Base-by-base conservation (phyloP, 768 basidiomycete species). In the Nidularia pulvinata region DNA sequence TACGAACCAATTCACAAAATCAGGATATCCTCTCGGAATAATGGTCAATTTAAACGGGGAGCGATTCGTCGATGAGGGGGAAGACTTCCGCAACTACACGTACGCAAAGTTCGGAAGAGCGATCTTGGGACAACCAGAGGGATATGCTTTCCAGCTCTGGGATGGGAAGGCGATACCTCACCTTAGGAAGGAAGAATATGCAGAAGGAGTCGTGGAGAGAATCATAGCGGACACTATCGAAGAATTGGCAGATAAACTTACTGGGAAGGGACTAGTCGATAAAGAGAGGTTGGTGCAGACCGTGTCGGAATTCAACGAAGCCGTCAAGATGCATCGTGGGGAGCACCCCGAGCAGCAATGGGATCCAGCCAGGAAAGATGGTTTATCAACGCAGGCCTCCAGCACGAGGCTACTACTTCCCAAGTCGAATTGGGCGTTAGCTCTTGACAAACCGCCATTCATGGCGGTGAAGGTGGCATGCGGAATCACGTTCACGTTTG, bases 401-500 rank as follows among this genome's bases (percentile, higher is more conserved):
- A 46, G 44, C 0, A 55, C 55, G 13, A 65, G 64, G 22, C 63
- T 87, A 34, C 46, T 60, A 10, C 57, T 80, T 10, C 74, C 84
- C 9, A 89, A 89, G 64, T 82, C 84, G 0, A 88, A 89, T 59
- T 89, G 87, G 87, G 88, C 86, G 0, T 66, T 84, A 55, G 60
- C 79, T 4, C 66, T 89, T 25, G 76, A 81, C 36, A 57, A 75
- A 42, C 63, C 71, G 10, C 84, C 84, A 0, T 84, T 85, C 58
- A 68, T 87, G 62, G 86, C 86, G 2, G 83, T 89, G 33, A 86
- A 83, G 59, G 83, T 89, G 6, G 71, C 81, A 0, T 88, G 86
- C 67, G 88, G 86, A 5, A 79, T 87, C 51, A 88, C 87, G 1
- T 89, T 88, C 69, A 89, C 85, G 1, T 89, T 88, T 69, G 86